Percentiles rank a stretch among this genome's conserved stretches.
Evolutionary conservation across 768 basidiomycete species (phyloP).

Genomic region (Cytidiella melzeri): DNA sequence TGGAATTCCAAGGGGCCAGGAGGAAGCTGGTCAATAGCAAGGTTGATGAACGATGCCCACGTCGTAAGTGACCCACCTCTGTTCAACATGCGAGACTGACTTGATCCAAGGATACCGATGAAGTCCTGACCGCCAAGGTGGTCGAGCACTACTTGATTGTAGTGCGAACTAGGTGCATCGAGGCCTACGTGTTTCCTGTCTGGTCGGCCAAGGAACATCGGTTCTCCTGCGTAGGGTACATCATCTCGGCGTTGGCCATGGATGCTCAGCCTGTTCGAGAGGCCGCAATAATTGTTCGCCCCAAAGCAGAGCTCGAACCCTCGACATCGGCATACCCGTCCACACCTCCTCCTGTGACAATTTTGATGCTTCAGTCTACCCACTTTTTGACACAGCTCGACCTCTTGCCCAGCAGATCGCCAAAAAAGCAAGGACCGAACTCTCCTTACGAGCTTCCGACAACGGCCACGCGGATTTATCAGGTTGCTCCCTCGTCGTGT

Average conservation of each 20-base stretch:
- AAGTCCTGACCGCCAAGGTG: slow-evolving; percentile 22
- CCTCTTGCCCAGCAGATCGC: slow-evolving; percentile 20
- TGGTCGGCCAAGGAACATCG: slow-evolving; percentile 4
- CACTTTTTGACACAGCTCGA: slow-evolving; percentile 23
- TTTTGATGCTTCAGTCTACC: slow-evolving; percentile 22
- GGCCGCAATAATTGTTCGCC: slow-evolving; percentile 23
- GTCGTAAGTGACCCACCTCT: neutral
- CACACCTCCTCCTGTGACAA: slow-evolving; percentile 19
- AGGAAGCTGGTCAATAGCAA: neutral
- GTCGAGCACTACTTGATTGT: slow-evolving; percentile 24
- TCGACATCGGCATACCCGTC: neutral
- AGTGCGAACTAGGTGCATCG: slow-evolving; percentile 20
- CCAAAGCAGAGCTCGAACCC: slow-evolving; percentile 8
- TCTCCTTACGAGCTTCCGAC: slow-evolving; percentile 24
- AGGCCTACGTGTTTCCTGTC: slow-evolving; percentile 17
- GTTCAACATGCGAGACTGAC: neutral
- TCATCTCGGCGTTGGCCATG: neutral
- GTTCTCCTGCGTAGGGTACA: neutral
- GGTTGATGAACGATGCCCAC: neutral
- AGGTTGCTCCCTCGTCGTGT: slow-evolving; percentile 25
- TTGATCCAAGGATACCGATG: slow-evolving; percentile 9
- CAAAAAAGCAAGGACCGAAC: slow-evolving; percentile 3
- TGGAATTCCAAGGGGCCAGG: slow-evolving; percentile 10
- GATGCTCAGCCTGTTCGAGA: slow-evolving; percentile 16
- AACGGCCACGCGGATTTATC: slow-evolving; percentile 16